phyloP scores from a whole-genome alignment of 2,329 filamentous ascomycete genomes.

The Xylariaceae sp. region DNA sequence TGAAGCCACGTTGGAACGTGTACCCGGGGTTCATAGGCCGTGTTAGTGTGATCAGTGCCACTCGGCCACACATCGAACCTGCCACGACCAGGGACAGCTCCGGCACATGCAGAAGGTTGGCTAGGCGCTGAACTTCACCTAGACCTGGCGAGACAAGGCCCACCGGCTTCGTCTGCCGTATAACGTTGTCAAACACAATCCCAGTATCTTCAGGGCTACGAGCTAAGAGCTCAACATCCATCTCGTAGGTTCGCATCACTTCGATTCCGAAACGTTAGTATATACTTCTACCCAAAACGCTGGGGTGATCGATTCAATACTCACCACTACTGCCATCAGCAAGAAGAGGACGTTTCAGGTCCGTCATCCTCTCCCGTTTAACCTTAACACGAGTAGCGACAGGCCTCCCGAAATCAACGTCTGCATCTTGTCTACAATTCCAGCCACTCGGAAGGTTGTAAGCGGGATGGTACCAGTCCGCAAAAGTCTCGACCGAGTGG shows the following conservation, averaged over 20 bases:
- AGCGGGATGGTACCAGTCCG: constrained; percentile 6
- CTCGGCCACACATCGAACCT: constrained; percentile 62
- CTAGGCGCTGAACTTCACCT: constrained; percentile 44
- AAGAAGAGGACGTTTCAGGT: neutral
- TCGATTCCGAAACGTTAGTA: constrained; percentile 18
- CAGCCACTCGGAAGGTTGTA: neutral
- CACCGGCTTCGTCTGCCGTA: constrained; percentile 20
- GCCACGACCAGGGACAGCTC: constrained; percentile 65
- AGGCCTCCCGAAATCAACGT: neutral
- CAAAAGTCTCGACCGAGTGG: too few species aligned
- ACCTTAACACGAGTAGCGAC: too few species aligned
- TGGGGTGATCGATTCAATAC: neutral
- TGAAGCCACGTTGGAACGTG: constrained; percentile 41
- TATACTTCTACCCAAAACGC: constrained; percentile 1
- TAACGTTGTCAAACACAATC: constrained; percentile 32
- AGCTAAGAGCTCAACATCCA: constrained; percentile 44
- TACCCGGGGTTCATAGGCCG: constrained; percentile 30
- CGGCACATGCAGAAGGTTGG: constrained; percentile 59
- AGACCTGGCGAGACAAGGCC: constrained; percentile 25
- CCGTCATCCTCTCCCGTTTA: too few species aligned
- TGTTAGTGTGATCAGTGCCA: constrained; percentile 57
- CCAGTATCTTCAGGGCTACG: constrained; percentile 26
- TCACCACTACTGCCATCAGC: constrained; percentile 12
- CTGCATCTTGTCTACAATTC: neutral
- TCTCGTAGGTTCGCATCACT: constrained; percentile 46